Base-by-base conservation (phyloP, 345 rosid species). In the Salix dunnii region DNA sequence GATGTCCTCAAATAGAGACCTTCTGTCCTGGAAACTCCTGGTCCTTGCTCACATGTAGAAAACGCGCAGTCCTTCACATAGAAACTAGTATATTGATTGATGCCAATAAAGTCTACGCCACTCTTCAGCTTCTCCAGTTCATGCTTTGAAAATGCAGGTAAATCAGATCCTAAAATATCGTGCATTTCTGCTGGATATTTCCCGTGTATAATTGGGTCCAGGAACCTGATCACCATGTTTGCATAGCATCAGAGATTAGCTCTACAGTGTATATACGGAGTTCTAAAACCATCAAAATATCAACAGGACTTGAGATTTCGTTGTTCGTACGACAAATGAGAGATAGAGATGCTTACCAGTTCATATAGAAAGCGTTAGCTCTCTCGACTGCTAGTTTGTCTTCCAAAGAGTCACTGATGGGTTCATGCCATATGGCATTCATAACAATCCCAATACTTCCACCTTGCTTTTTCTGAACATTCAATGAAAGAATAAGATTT, bases 401-500 rank as follows among this genome's bases (percentile, higher is more conserved):
- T 66, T 81, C 82, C 36, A 53, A 63, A 67, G 91, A 90, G 69
- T 82, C 60, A 78, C 88, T 90, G 76, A 86, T 67, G 35, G 93
- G 91, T 82, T 90, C 91, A 53, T 61, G 89, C 93, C 96, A 91
- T 4, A 82, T 12, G 1, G 88, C 78, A 65, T 87, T 84, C 78
- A 89, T 70, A 27, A 89, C 93, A 73, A 91, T 84, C 55, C 96
- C 96, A 23, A 90, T 85, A 71, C 81, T 80, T 16, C 96, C 93
- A 16, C 76, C 79, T 82, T 91, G 93, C 76, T 82, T 53, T 75
- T 79, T 82, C 92, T 91, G 84, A 71, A 70, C 28, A 33, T 55
- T 77, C 9, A 16, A 27, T 31, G 7, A 68, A 23, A 40, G 5
- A 5, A 25, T 35, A 12, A 43, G 21, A 66, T 48, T 30, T 17